These are phyloP conservation scores for Leccinum longicurvipes DNA, from an alignment of 768 basidiomycete genomes.

Conservation along the genomic window DNA sequence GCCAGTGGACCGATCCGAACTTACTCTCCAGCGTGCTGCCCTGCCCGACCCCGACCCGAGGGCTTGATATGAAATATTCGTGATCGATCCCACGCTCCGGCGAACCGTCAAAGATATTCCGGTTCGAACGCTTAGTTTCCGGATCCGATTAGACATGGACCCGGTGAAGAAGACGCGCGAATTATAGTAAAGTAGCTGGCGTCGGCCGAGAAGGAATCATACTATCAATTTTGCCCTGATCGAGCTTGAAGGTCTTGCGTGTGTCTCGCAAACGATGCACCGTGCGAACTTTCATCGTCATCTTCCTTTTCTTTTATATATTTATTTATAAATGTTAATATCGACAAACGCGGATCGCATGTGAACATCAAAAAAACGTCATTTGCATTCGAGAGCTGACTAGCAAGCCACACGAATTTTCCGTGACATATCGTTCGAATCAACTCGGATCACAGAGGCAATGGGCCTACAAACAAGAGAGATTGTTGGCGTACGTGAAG, in stretches of 20 bases:
- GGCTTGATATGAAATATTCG: neutral
- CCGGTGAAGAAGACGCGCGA: neutral
- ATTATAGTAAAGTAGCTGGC: neutral
- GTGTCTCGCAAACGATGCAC: too few relatives aligned
- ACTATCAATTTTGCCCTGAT: neutral
- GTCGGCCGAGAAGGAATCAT: too few relatives aligned
- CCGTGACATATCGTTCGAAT: neutral
- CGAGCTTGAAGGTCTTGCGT: neutral
- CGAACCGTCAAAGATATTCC: neutral
- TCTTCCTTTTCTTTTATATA: neutral
- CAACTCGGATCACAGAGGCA: neutral
- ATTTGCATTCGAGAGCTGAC: neutral
- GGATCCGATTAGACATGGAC: neutral
- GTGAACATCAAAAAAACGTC: neutral
- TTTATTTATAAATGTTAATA: neutral
- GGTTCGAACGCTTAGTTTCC: neutral
- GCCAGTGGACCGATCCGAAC: neutral
- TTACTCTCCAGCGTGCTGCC: neutral
- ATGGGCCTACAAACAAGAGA: too few relatives aligned
- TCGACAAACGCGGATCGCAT: slow-evolving; percentile 3
- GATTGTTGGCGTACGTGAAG: too few relatives aligned
- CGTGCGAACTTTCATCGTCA: neutral
- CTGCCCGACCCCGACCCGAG: neutral
- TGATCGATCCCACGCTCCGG: neutral
- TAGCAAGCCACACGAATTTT: neutral